Evolutionary conservation across 2,329 filamentous ascomycete genomes (phyloP).

Genomic region (Fusarium sacchari): DNA sequence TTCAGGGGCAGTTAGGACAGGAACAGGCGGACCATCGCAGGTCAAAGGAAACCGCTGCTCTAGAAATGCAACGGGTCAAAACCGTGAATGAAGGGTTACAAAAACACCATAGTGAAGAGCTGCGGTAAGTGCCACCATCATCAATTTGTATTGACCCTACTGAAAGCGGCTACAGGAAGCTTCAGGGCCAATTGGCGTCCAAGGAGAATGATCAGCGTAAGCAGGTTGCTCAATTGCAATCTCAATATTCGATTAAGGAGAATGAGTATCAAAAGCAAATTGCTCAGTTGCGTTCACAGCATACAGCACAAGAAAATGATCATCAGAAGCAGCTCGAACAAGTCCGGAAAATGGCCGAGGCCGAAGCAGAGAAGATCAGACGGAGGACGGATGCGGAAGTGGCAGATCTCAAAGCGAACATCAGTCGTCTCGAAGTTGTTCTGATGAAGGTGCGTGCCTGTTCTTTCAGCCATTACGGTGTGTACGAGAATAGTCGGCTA

Average conservation of each 20-base stretch:
- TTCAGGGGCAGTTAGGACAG: conserved; percentile 70
- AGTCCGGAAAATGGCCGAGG: conserved; percentile 58
- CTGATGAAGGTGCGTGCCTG: conserved; percentile 62
- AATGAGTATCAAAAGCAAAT: conserved; percentile 43
- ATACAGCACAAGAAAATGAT: conserved; percentile 43
- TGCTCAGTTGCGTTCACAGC: conserved; percentile 35
- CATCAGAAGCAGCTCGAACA: conserved; percentile 57
- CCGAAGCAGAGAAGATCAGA: conserved; percentile 60
- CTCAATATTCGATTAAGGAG: conserved; percentile 45
- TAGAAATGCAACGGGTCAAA: conserved; percentile 59
- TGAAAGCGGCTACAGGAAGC: conserved; percentile 40
- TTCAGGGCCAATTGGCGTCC: conserved; percentile 45
- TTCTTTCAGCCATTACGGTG: background rate
- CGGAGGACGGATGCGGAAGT: conserved; percentile 68
- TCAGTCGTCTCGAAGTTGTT: conserved; percentile 70
- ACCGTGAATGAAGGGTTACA: conserved; percentile 77
- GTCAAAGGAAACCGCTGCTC: conserved; percentile 64
- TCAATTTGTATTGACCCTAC: conserved; percentile 1
- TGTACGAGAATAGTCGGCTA: background rate
- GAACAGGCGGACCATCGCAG: conserved; percentile 78
- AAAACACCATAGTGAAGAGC: conserved; percentile 73
- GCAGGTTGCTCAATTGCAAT: conserved; percentile 42
- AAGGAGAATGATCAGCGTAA: conserved; percentile 48
- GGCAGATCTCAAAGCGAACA: conserved; percentile 69
- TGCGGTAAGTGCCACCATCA: conserved; percentile 56